A percentile compares a stretch with the other conserved stretches of the same genome.
phyloP scores from a whole-genome alignment of 345 rosid species.

The Eucalyptus paniculata region DNA sequence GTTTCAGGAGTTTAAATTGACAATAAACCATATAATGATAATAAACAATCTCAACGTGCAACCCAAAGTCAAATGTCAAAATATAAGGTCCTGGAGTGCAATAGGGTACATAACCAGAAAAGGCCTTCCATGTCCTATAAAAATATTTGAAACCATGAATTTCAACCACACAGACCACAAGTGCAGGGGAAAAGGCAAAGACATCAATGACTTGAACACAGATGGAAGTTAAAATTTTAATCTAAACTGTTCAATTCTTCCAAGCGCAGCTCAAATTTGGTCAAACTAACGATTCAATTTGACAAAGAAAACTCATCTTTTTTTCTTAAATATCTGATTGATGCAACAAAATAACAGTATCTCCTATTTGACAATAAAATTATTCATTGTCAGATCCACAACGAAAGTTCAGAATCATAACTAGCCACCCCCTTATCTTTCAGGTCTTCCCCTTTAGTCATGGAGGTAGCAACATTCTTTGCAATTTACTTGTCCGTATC shows the following conservation, averaged over 20 bases:
- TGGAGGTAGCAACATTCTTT: too few relatives aligned
- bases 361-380: too few relatives aligned
- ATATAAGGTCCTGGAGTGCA: neutral
- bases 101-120: neutral
- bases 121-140: neutral
- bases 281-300: too few relatives aligned
- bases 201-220: neutral
- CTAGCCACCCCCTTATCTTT: too few relatives aligned
- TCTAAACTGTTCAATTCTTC: too few relatives aligned
- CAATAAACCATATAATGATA: neutral
- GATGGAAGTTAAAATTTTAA: neutral
- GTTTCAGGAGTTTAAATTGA: neutral
- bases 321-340: too few relatives aligned
- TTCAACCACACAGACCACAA: neutral
- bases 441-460: too few relatives aligned
- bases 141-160: neutral
- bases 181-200: neutral
- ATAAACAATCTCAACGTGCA: neutral
- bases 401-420: too few relatives aligned
- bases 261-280: accelerated
- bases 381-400: too few relatives aligned
- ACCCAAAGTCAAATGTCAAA: neutral
- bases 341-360: too few relatives aligned
- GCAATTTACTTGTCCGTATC: too few relatives aligned
- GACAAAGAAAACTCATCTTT: too few relatives aligned